phyloP scores from a whole-genome alignment of 2,329 filamentous ascomycete species.

The Fusarium gaditjirri region DNA sequence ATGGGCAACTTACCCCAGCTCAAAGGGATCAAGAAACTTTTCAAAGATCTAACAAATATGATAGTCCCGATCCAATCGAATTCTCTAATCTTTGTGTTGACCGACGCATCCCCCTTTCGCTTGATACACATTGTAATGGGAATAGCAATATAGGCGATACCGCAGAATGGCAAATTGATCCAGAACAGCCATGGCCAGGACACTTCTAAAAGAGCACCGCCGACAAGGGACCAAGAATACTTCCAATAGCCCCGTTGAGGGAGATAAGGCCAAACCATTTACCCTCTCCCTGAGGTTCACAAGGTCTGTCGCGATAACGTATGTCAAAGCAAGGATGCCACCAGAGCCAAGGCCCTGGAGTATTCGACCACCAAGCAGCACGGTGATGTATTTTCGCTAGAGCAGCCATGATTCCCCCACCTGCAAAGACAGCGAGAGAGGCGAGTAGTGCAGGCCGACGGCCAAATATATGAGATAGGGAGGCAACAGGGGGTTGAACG shows the following conservation, averaged over 20 bases:
- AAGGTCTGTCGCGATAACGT: constrained; percentile 59
- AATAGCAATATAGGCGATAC: constrained; percentile 30
- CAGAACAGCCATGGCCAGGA: constrained; percentile 73
- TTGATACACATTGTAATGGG: constrained; percentile 35
- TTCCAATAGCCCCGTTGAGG: constrained; percentile 65
- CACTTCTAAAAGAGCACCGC: constrained; percentile 64
- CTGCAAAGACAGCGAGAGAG: constrained; percentile 33
- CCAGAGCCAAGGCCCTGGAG: constrained; percentile 64
- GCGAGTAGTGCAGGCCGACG: constrained; percentile 32
- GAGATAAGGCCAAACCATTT: constrained; percentile 53
- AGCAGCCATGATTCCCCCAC: constrained; percentile 37
- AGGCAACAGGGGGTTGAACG: constrained; percentile 39
- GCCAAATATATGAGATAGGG: constrained; percentile 40
- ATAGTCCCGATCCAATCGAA: constrained; percentile 73
- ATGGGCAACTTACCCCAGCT: constrained; percentile 33
- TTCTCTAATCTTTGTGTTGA: constrained; percentile 29
- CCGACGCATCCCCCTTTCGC: constrained; percentile 19
- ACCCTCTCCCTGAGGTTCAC: constrained; percentile 57
- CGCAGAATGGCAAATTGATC: constrained; percentile 68
- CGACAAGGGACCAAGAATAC: constrained; percentile 55
- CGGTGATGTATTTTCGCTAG: constrained; percentile 32
- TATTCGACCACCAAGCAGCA: constrained; percentile 59
- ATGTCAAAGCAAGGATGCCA: constrained; percentile 59
- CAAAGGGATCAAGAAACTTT: constrained; percentile 50
- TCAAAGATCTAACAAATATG: constrained; percentile 68